These are phyloP conservation scores for Pythium biforme DNA, from an alignment of 352 stramenopile species.

Conservation along the genomic window DNA sequence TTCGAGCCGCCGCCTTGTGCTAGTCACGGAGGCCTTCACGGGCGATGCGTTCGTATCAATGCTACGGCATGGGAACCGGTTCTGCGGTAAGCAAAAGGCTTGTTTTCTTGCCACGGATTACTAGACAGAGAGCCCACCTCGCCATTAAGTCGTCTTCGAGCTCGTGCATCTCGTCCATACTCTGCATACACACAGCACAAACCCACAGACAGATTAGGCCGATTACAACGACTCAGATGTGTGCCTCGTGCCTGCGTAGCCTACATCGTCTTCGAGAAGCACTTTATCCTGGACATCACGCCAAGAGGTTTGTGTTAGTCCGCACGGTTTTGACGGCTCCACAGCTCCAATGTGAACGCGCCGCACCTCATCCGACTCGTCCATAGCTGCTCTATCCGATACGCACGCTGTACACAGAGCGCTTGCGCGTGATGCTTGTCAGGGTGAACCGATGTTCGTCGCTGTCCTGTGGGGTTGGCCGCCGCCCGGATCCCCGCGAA, in stretches of 20 bases:
- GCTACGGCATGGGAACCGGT: too few relatives aligned
- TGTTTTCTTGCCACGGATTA: too few relatives aligned
- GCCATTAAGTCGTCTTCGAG: slow-evolving; percentile 48
- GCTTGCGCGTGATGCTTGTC: background rate
- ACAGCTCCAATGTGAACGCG: background rate
- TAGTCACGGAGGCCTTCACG: slow-evolving; percentile 17
- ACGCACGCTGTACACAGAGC: background rate
- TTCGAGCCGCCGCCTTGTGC: background rate
- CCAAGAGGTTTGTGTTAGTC: background rate
- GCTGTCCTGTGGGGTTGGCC: background rate
- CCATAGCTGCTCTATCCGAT: slow-evolving; percentile 28
- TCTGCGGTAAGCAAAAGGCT: too few relatives aligned
- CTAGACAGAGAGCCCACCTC: slow-evolving; percentile 36
- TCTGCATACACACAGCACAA: slow-evolving; percentile 31
- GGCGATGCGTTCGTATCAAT: slow-evolving; percentile 55
- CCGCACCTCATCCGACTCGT: slow-evolving; percentile 52
- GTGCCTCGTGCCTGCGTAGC: too few relatives aligned
- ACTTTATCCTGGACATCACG: slow-evolving; percentile 32
- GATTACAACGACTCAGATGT: too few relatives aligned
- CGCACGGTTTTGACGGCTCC: background rate
- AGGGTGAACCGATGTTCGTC: background rate
- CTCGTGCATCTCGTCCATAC: slow-evolving; percentile 78
- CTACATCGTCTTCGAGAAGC: slow-evolving; percentile 50
- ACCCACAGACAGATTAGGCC: background rate
- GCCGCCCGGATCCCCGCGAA: background rate